Conservation (phyloP, 2,329 filamentous ascomycete genomes). For the Tolypocladium album region DNA sequence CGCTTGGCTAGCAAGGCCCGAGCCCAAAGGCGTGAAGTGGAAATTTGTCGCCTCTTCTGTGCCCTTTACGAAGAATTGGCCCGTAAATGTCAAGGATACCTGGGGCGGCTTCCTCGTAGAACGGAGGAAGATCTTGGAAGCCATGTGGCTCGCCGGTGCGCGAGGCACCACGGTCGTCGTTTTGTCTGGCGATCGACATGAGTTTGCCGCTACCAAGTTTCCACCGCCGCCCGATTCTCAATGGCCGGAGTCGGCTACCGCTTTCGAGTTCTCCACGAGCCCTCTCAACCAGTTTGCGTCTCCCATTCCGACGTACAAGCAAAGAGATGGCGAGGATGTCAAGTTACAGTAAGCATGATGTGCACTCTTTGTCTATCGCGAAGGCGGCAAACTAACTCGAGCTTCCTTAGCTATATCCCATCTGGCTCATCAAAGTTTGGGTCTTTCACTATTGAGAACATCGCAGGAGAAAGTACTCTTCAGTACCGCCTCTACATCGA, state of each 20-base stretch:
- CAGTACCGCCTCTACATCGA: slow-evolving; percentile 77
- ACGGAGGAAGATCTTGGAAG: slow-evolving; percentile 67
- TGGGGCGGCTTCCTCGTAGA: slow-evolving; percentile 89
- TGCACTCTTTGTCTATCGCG: neutral
- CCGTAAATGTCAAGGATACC: slow-evolving; percentile 75
- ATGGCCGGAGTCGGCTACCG: slow-evolving; percentile 53
- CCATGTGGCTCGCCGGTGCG: slow-evolving; percentile 81
- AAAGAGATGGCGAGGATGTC: slow-evolving; percentile 73
- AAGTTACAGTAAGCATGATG: slow-evolving; percentile 60
- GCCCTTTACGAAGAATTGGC: slow-evolving; percentile 97
- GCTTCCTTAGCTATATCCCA: slow-evolving; percentile 55
- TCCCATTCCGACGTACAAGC: slow-evolving; percentile 71
- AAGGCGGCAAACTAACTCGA: slow-evolving; percentile 1
- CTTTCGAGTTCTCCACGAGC: slow-evolving; percentile 87
- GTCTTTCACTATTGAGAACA: slow-evolving; percentile 56
- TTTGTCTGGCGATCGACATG: slow-evolving; percentile 87
- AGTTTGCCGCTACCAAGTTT: slow-evolving; percentile 84
- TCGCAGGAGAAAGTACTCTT: slow-evolving; percentile 55
- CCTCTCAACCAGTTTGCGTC: slow-evolving; percentile 92
- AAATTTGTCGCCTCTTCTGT: slow-evolving; percentile 87
- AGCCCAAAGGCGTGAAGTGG: slow-evolving; percentile 74
- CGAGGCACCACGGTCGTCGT: slow-evolving; percentile 70
- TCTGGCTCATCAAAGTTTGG: slow-evolving; percentile 86
- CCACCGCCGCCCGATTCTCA: slow-evolving; percentile 48
- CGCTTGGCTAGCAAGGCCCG: slow-evolving; percentile 60